These are phyloP conservation scores for Leptographium lundbergii DNA, from an alignment of 2,329 filamentous ascomycete genomes.

Conservation along the genomic window DNA sequence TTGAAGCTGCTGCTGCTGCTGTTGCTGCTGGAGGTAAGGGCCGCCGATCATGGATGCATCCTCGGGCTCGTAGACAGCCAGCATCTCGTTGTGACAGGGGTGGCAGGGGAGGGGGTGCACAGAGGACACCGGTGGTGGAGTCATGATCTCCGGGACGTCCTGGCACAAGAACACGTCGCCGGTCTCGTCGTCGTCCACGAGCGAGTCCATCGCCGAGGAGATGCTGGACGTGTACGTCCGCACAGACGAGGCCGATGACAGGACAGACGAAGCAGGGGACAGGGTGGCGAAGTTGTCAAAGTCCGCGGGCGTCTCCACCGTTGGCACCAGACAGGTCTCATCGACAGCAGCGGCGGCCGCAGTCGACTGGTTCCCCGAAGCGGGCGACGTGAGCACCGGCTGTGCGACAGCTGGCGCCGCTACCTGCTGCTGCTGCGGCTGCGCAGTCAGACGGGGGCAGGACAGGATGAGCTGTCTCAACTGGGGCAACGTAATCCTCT, in stretches of 20 bases:
- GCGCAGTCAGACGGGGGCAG: constrained; percentile 58
- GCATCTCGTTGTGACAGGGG: constrained; percentile 11
- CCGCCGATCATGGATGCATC: constrained; percentile 19
- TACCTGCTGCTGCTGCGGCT: constrained; percentile 16
- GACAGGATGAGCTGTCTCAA: constrained; percentile 63
- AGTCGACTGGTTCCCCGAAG: not conserved
- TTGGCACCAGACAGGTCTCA: constrained; percentile 7
- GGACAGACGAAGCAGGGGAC: constrained; percentile 30
- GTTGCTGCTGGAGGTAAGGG: not conserved
- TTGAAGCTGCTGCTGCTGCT: constrained; percentile 19
- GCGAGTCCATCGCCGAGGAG: constrained; percentile 11
- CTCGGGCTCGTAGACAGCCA: constrained; percentile 33
- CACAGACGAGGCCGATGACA: constrained; percentile 26
- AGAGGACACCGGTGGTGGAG: constrained; percentile 23
- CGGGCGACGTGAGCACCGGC: not conserved
- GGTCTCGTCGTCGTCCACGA: constrained; percentile 20
- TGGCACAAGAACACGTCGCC: constrained; percentile 26
- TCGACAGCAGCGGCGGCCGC: constrained; percentile 19
- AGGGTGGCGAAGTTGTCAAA: constrained; percentile 18
- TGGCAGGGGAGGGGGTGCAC: constrained; percentile 4
- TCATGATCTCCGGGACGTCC: constrained; percentile 24
- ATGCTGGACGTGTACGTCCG: constrained; percentile 1
- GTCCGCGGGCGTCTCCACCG: not conserved
- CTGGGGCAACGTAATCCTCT: constrained; percentile 70
- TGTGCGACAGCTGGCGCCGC: constrained; percentile 9